phyloP scores from a whole-genome alignment of 768 basidiomycete species.

The Boletus sensibilis region DNA sequence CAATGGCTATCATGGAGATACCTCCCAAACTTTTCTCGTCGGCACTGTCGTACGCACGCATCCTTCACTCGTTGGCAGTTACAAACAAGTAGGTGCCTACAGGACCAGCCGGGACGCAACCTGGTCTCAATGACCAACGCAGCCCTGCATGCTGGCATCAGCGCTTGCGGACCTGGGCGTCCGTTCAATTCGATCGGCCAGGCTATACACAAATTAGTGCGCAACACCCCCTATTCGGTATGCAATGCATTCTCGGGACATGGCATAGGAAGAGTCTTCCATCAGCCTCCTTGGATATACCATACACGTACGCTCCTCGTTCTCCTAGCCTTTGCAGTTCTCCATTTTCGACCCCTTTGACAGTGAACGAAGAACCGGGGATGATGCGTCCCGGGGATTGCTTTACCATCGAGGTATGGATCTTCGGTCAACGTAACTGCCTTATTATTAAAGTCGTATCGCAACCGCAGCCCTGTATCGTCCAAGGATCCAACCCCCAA shows the following conservation, averaged over 20 bases:
- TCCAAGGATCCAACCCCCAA: slow-evolving; percentile 68
- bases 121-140: slow-evolving; percentile 61
- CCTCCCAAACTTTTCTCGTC: slow-evolving; percentile 79
- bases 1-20: slow-evolving; percentile 89
- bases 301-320: slow-evolving; percentile 57
- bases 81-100: neutral
- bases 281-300: slow-evolving; percentile 78
- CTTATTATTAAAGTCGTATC: neutral
- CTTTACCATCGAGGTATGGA: slow-evolving; percentile 84
- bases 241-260: slow-evolving; percentile 80
- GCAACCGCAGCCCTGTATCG: slow-evolving; percentile 58
- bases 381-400: slow-evolving; percentile 83
- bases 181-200: slow-evolving; percentile 70
- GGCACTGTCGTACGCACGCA: slow-evolving; percentile 62
- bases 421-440: neutral
- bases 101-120: slow-evolving; percentile 72
- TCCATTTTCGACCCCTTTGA: neutral
- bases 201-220: slow-evolving; percentile 58
- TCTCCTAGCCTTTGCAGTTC: neutral
- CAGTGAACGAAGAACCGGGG: slow-evolving; percentile 82
- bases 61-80: neutral
- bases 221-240: slow-evolving; percentile 48
- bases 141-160: slow-evolving; percentile 70
- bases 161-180: slow-evolving; percentile 67
- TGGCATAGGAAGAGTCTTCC: slow-evolving; percentile 82